phyloP scores from a whole-genome alignment of 257 asterid species.

The Nemophila menziesii region DNA sequence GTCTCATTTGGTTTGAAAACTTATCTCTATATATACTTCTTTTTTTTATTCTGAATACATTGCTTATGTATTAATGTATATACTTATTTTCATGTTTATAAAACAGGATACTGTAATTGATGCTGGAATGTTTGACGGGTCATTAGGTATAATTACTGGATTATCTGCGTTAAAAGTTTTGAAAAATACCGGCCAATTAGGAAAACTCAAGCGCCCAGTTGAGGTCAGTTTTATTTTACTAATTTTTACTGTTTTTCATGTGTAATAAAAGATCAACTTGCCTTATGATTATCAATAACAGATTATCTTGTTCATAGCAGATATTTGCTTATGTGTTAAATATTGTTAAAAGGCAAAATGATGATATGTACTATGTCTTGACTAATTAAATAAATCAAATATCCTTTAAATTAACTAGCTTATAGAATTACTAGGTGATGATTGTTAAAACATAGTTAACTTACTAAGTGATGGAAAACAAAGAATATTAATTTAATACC shows the following conservation, averaged over 20 bases:
- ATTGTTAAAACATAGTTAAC: background rate
- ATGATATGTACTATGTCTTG: background rate
- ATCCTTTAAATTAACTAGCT: background rate
- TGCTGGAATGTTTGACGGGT: constrained; percentile 89
- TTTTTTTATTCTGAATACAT: constrained; percentile 5
- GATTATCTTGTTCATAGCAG: background rate
- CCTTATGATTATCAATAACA: background rate
- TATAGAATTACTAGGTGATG: background rate
- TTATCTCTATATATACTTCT: constrained; percentile 10
- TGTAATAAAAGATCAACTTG: background rate
- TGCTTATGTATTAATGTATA: background rate
- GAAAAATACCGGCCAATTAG: constrained; percentile 46
- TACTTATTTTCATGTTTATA: constrained; percentile 9
- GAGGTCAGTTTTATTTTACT: constrained; percentile 42
- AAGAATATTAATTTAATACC: background rate
- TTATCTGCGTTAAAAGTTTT: constrained; percentile 78
- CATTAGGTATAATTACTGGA: constrained; percentile 70
- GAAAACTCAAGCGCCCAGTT: constrained; percentile 58
- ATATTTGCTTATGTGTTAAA: background rate
- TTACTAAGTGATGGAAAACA: no score
- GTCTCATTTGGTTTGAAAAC: constrained; percentile 85
- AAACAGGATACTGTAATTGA: constrained; percentile 89
- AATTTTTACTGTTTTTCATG: no score
- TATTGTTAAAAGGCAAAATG: background rate
- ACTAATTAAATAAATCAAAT: background rate